Base-by-base conservation (phyloP, 306 rosid genomes). In the Malus asiatica region DNA sequence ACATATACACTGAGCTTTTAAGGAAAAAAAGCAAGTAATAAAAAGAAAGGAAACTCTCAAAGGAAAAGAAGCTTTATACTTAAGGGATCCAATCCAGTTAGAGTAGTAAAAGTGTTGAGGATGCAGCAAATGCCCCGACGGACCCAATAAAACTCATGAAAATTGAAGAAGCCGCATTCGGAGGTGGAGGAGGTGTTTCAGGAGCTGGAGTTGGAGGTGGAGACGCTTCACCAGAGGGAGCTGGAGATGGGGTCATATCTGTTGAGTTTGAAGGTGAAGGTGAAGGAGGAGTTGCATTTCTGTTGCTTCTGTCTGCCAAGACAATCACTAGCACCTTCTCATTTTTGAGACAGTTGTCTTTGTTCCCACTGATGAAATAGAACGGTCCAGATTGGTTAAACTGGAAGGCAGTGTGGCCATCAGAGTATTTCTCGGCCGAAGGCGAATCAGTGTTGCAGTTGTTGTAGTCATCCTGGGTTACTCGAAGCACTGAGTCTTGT, bases 301-400 rank as follows among this genome's bases (percentile, higher is more conserved):
- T 48, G 82, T 68, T 48, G 82, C 68, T 90, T 78, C 94, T 87
- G 29, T 93, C 89, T 40, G 97, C 86, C 82, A 96, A 44, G 1
- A 96, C 97, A 80, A 79, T 69, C 51, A 92, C 87, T 42, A 78
- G 83, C 53, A 96, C 10, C 83, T 96, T 96, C 86, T 96, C 93
- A 83, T 92, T 92, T 80, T 88, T 88, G 27, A 63, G 74, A 68
- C 99, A 96, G 75, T 79, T 83, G n/a, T 89, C 89, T 80, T 81
- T 87, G 84, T 81, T 89, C 19, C 99, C 99, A 71, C 97, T 90
- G 27, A 92, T 83, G 84, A 96, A 96, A 75, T 53, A 89, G 84
- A 85, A 83, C 53, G 89, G 70, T 27, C 98, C 98, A 6, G 98
- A 89, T 66, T 80, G 69, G 10, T 19, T 62, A 46, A 92, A 88